Evolutionary conservation across 192 early-diverging fungal genomes (phyloP).

Genomic region (Haplosporangium gracile): DNA sequence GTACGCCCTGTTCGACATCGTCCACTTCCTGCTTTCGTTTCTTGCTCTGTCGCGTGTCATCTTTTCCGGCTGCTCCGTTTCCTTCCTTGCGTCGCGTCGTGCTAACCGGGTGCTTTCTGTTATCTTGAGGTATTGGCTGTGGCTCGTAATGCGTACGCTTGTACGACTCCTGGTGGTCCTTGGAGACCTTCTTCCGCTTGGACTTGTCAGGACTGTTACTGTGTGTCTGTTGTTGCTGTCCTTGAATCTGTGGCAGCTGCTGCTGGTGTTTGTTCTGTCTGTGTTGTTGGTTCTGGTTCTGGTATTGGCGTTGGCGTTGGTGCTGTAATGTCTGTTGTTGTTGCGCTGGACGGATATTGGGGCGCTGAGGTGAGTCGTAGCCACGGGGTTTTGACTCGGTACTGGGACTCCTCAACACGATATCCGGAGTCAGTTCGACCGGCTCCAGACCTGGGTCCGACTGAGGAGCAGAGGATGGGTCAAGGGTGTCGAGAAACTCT

Average conservation of each 20-base stretch:
- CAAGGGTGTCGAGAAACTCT: conserved; percentile 24
- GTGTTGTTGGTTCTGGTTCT: not conserved
- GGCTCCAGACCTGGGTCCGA: not conserved
- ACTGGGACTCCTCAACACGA: not conserved
- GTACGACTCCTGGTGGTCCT: not conserved
- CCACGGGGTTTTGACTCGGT: not conserved
- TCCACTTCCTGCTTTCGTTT: conserved; percentile 4
- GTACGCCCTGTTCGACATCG: conserved; percentile 19
- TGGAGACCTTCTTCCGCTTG: conserved; percentile 9
- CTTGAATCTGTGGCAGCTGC: not conserved
- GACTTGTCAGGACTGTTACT: not conserved
- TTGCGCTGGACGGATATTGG: not conserved
- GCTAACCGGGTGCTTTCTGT: not conserved
- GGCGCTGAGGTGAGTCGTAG: not conserved
- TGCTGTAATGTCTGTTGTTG: not conserved
- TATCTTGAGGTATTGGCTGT: not conserved
- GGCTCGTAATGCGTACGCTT: not conserved
- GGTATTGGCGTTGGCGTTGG: not conserved
- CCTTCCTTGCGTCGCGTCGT: not conserved
- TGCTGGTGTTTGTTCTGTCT: not conserved
- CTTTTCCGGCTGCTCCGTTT: not conserved
- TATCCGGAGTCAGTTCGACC: not conserved
- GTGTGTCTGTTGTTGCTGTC: not conserved
- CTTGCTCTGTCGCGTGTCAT: not conserved
- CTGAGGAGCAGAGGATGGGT: not conserved